These are phyloP conservation scores for Fusarium neocosmosporiellum DNA, from an alignment of 2,329 filamentous ascomycete genomes.

Conservation along the genomic window DNA sequence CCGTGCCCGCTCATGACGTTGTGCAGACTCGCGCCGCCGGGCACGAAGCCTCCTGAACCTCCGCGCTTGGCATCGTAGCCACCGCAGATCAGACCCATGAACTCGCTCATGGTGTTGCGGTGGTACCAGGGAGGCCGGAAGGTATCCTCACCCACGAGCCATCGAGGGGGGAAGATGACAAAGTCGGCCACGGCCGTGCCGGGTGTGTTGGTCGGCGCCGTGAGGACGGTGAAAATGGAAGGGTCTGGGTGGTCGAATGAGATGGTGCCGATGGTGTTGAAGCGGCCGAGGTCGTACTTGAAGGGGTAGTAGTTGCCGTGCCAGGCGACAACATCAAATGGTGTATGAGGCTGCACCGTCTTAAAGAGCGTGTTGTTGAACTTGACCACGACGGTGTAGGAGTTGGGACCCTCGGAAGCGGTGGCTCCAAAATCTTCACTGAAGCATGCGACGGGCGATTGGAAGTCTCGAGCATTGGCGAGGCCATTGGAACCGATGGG, in stretches of 20 bases:
- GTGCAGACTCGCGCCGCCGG: slow-evolving; percentile 71
- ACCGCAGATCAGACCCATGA: slow-evolving; percentile 70
- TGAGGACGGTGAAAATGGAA: slow-evolving; percentile 79
- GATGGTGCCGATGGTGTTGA: slow-evolving; percentile 79
- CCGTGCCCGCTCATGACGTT: slow-evolving; percentile 78
- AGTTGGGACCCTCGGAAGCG: slow-evolving; percentile 50
- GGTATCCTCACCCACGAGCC: slow-evolving; percentile 76
- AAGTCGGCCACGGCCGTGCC: slow-evolving; percentile 77
- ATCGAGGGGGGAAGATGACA: slow-evolving; percentile 78
- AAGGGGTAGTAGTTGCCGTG: slow-evolving; percentile 84
- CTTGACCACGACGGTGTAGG: slow-evolving; percentile 68
- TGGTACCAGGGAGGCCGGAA: slow-evolving; percentile 81
- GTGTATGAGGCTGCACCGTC: slow-evolving; percentile 74
- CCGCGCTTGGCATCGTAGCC: slow-evolving; percentile 72
- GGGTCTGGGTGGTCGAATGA: slow-evolving; percentile 84
- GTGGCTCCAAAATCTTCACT: slow-evolving; percentile 66
- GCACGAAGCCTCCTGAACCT: slow-evolving; percentile 63
- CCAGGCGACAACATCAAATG: slow-evolving; percentile 84
- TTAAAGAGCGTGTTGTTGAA: slow-evolving; percentile 75
- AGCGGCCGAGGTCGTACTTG: slow-evolving; percentile 84
- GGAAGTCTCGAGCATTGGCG: slow-evolving; percentile 82
- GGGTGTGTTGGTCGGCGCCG: slow-evolving; percentile 68
- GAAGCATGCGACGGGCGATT: slow-evolving; percentile 76
- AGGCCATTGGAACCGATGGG: slow-evolving; percentile 80
- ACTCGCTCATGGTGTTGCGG: slow-evolving; percentile 74